Percentiles rank a stretch among this genome's conserved stretches.
These are phyloP conservation scores for Nakazawaea sp. DNA, from an alignment of 805 yeast species.

Conservation along the genomic window DNA sequence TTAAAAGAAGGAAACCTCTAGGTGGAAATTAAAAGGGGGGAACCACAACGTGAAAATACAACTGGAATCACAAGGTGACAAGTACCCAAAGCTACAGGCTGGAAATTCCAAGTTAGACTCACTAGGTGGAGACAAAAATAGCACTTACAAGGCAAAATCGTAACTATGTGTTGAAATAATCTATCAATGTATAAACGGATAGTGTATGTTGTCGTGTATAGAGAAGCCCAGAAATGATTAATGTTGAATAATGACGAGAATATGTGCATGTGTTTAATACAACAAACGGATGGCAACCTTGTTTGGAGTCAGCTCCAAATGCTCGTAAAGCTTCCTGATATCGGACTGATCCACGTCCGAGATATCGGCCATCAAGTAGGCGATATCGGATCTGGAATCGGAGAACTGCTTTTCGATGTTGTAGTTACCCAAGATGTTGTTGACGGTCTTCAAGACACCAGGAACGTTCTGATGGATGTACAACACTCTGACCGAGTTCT, in stretches of 20 bases:
- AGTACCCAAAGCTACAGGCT: too few relatives aligned
- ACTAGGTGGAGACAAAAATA: too few relatives aligned
- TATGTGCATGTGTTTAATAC: slow-evolving; percentile 37
- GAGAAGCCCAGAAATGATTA: slow-evolving; percentile 1
- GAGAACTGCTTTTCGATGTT: slow-evolving; percentile 97
- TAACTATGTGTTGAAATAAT: too few relatives aligned
- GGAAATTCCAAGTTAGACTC: too few relatives aligned
- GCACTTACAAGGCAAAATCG: too few relatives aligned
- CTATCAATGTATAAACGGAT: too few relatives aligned
- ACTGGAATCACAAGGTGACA: too few relatives aligned
- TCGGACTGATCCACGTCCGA: slow-evolving; percentile 77
- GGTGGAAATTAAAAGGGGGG: too few relatives aligned
- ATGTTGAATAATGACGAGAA: slow-evolving; percentile 6
- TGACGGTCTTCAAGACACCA: slow-evolving; percentile 96
- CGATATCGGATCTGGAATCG: slow-evolving; percentile 94
- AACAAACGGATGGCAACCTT: slow-evolving; percentile 86
- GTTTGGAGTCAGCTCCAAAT: slow-evolving; percentile 83
- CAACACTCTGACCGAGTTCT: slow-evolving; percentile 84
- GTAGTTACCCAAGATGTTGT: slow-evolving; percentile 89
- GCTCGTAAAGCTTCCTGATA: slow-evolving; percentile 77
- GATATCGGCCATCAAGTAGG: slow-evolving; percentile 97
- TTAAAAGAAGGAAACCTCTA: too few relatives aligned
- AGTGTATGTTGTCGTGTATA: too few relatives aligned
- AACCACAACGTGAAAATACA: too few relatives aligned
- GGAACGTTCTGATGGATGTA: slow-evolving; percentile 98